Conservation (phyloP, 257 asterid species). For the Salvia miltiorrhiza region DNA sequence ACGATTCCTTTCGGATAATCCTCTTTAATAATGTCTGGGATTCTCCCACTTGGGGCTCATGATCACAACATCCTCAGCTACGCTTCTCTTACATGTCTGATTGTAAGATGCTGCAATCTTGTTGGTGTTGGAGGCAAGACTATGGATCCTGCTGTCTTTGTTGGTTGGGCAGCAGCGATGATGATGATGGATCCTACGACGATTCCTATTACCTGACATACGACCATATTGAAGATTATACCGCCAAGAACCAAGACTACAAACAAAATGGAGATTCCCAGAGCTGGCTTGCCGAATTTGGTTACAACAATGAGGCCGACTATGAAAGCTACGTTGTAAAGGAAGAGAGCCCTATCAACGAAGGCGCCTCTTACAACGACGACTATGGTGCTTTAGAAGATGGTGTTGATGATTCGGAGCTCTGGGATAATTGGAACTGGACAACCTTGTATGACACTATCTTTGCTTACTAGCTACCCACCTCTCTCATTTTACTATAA, state of each 20-base stretch:
- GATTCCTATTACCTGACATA: conserved; percentile 11
- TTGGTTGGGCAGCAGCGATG: conserved; percentile 17
- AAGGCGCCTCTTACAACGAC: too few species aligned
- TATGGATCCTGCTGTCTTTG: neutral
- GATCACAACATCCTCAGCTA: too few species aligned
- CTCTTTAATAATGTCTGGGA: neutral
- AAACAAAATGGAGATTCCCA: neutral
- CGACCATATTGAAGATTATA: conserved; percentile 12
- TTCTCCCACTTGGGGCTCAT: neutral
- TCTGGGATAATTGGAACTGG: too few species aligned
- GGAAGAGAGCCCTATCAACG: neutral
- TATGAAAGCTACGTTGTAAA: neutral
- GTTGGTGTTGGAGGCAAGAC: neutral
- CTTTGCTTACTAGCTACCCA: neutral
- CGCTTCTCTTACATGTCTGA: neutral
- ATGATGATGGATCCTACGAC: neutral
- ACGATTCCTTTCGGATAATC: neutral
- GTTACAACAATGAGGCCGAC: conserved; percentile 5
- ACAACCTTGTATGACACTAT: neutral
- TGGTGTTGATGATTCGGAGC: neutral
- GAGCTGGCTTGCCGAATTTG: conserved; percentile 27
- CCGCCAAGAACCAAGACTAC: neutral
- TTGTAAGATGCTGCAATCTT: neutral
- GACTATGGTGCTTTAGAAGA: neutral
- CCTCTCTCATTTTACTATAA: too few species aligned